These are phyloP conservation scores for Trichomonas tenax DNA, from an alignment of 208 protist species.

Conservation along the genomic window DNA sequence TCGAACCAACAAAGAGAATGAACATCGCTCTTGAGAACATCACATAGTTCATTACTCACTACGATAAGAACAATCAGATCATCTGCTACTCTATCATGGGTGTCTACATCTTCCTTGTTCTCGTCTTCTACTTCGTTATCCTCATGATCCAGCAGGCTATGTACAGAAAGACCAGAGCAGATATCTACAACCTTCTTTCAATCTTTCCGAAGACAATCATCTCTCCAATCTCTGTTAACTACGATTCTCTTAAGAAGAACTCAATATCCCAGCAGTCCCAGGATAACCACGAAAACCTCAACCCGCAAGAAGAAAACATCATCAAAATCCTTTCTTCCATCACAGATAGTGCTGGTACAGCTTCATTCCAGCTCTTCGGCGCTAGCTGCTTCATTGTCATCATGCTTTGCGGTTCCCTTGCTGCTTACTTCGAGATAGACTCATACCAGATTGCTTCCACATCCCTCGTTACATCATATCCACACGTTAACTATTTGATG, in stretches of 20 bases:
- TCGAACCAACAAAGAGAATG: background rate
- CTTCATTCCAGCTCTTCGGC: background rate
- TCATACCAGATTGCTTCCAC: background rate
- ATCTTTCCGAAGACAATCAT: background rate
- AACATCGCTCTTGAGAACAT: background rate
- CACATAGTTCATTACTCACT: background rate
- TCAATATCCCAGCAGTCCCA: background rate
- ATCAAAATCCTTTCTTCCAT: background rate
- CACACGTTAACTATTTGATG: background rate
- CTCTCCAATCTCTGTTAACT: background rate
- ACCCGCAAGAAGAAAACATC: background rate
- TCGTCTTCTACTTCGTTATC: background rate
- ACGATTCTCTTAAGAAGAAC: background rate
- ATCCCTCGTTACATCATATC: background rate
- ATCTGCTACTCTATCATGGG: background rate
- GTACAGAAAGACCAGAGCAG: background rate
- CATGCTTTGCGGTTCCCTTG: background rate
- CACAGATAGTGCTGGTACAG: background rate
- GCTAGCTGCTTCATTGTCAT: background rate
- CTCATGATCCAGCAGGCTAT: background rate
- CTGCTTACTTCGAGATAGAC: background rate
- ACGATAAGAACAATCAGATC: background rate
- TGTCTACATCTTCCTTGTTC: background rate
- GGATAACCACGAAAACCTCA: background rate
- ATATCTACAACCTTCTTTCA: background rate